Evolutionary conservation across 139 green algal genomes (phyloP), one percentile per base, ranked within the genome.

Genomic region (Zygnema cylindricum): DNA sequence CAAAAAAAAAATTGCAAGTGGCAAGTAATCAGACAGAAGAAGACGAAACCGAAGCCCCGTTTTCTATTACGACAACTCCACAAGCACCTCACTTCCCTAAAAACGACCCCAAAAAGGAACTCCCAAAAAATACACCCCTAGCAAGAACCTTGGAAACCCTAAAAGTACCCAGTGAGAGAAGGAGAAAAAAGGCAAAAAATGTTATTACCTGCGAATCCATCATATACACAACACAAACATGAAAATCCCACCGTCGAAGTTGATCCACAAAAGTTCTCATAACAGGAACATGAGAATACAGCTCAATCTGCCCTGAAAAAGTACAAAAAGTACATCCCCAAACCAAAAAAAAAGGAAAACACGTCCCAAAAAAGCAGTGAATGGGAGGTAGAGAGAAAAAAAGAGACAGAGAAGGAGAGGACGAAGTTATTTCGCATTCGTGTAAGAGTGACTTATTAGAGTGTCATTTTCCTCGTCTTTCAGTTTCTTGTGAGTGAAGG

Each of bases 251-350:
- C 36, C 39, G 22, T 69, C 92, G 92, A 42, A 99, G 92, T 41
- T 93, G 97, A 42, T 98, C 94, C 11, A 97, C 95, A 41, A 99
- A 95, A 1, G 93, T 95, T 23, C 93, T 84, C 86, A 99, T 97
- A 25, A 98, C 95, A 32, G 88, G 89, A 1, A 97, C 88, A 91
- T 99, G 96, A 73, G 95, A 98, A 93, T 98, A 99, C 71, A 99
- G 95, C 95, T 99, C 97, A 7, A 99, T 98, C 92, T 99, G 97
- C 2, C 97, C 97, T 7, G 97, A 95, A 90, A 33, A 25, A 0
- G 11, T 23, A 7, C 79, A 86, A 36, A 81, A n/a, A n/a, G n/a
- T n/a, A n/a, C n/a, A n/a, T n/a, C n/a, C n/a, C n/a, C n/a, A n/a
- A 73, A 73, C 30, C 57, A 73, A 30, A 30, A 73, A 73, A 73